phyloP scores from a whole-genome alignment of 2,329 filamentous ascomycete genomes.

The Colletotrichum sublineola region DNA sequence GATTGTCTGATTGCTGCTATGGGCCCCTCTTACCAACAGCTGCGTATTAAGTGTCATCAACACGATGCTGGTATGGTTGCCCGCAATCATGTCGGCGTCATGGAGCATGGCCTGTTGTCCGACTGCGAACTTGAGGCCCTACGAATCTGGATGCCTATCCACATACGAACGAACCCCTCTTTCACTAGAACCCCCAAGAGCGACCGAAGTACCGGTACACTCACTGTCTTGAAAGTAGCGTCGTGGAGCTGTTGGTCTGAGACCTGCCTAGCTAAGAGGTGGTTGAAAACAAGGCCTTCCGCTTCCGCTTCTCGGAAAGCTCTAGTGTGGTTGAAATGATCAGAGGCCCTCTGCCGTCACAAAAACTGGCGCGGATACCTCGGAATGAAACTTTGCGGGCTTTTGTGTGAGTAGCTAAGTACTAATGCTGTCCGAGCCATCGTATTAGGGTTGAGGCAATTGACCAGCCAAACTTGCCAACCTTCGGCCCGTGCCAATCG shows the following conservation, averaged over 20 bases:
- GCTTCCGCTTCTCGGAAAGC: background rate
- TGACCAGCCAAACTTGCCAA: slow-evolving; percentile 21
- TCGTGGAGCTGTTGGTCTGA: slow-evolving; percentile 37
- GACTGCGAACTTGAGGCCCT: slow-evolving; percentile 4
- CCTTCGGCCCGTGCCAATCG: slow-evolving; percentile 23
- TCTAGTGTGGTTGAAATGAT: background rate
- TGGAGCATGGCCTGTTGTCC: background rate
- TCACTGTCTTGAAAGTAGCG: slow-evolving; percentile 23
- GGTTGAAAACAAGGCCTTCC: background rate
- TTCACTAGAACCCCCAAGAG: slow-evolving; percentile 1
- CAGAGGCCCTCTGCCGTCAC: background rate
- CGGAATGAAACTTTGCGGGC: background rate
- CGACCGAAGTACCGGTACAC: slow-evolving; percentile 7
- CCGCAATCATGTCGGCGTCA: background rate
- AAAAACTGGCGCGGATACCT: background rate
- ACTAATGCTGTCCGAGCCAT: slow-evolving; percentile 8
- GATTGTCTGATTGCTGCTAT: slow-evolving; percentile 6
- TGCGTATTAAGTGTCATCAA: background rate
- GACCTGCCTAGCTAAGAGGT: slow-evolving; percentile 12
- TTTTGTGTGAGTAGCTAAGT: slow-evolving; percentile 9
- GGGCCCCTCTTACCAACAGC: background rate
- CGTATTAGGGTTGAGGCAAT: background rate
- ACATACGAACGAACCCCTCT: background rate
- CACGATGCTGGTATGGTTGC: too few species aligned
- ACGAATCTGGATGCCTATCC: background rate